phyloP scores from a whole-genome alignment of 805 yeast species.

The Suhomyces sp. region DNA sequence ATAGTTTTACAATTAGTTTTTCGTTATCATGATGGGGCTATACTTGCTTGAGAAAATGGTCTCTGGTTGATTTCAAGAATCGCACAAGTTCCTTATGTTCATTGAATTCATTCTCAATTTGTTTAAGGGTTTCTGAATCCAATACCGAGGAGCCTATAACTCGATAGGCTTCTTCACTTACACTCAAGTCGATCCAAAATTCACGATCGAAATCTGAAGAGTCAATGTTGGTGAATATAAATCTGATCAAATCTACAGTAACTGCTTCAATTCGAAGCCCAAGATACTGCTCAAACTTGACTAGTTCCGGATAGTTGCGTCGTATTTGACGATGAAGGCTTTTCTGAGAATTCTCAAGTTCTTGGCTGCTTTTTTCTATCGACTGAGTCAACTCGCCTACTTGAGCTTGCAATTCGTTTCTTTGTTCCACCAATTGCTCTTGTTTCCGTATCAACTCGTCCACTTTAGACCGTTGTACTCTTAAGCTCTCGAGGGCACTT shows the following conservation, averaged over 20 bases:
- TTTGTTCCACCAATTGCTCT: conserved; percentile 27
- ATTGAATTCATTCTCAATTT: conserved; percentile 23
- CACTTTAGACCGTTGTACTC: conserved; percentile 32
- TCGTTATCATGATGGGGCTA: neutral
- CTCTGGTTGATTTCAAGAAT: conserved; percentile 14
- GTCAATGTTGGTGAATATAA: conserved; percentile 50
- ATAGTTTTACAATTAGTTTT: neutral
- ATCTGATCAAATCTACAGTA: conserved; percentile 42
- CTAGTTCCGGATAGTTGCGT: conserved; percentile 50
- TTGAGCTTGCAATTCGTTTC: conserved; percentile 21
- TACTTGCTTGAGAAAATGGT: conserved; percentile 4
- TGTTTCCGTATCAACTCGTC: conserved; percentile 35
- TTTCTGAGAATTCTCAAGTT: conserved; percentile 30
- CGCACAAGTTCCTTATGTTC: conserved; percentile 24
- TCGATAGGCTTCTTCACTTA: conserved; percentile 21
- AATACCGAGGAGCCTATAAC: conserved; percentile 42
- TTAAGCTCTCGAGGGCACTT: conserved; percentile 19
- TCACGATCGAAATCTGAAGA: conserved; percentile 39
- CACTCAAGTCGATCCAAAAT: conserved; percentile 44
- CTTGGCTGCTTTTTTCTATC: conserved; percentile 27
- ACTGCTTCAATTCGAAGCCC: conserved; percentile 56
- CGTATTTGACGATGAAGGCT: conserved; percentile 42
- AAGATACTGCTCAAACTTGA: conserved; percentile 49
- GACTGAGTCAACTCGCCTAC: conserved; percentile 31
- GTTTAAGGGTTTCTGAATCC: conserved; percentile 11